phyloP scores from a whole-genome alignment of 2,329 filamentous ascomycete genomes.

The Trichoderma harzianum region DNA sequence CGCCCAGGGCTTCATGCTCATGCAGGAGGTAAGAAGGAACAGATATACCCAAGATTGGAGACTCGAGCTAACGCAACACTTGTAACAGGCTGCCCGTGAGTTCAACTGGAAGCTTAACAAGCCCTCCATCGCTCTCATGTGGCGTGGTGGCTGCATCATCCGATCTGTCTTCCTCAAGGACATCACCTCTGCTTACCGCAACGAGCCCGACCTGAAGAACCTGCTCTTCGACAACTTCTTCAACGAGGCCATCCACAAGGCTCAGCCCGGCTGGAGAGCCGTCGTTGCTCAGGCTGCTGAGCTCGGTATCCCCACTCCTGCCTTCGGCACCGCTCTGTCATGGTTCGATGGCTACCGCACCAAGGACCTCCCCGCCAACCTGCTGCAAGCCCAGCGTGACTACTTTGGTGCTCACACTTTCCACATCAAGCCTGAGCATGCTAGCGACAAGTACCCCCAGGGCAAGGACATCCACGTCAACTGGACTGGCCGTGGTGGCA shows the following conservation, averaged over 20 bases:
- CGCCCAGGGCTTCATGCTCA: conserved; percentile 99
- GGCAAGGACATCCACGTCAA: conserved; percentile 96
- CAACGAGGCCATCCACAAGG: conserved; percentile 97
- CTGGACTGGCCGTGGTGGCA: conserved; percentile 98
- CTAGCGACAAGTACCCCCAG: conserved; percentile 74
- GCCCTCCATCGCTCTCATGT: conserved; percentile 99
- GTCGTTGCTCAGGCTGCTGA: conserved; percentile 88
- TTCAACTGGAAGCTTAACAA: conserved; percentile 99
- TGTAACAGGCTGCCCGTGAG: conserved; percentile 77
- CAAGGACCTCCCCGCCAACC: conserved; percentile 94
- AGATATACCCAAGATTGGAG: not conserved
- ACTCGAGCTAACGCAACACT: not conserved
- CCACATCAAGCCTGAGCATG: conserved; percentile 77
- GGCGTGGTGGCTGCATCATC: conserved; percentile 99
- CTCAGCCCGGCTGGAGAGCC: conserved; percentile 88
- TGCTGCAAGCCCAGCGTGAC: conserved; percentile 97
- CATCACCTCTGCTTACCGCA: conserved; percentile 95
- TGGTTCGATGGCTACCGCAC: conserved; percentile 99
- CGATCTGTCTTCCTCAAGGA: conserved; percentile 99
- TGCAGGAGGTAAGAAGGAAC: conserved; percentile 71
- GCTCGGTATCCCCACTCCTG: conserved; percentile 92
- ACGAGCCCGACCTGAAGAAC: conserved; percentile 93
- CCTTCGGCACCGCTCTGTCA: conserved; percentile 93
- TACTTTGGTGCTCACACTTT: conserved; percentile 98
- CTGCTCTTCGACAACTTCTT: conserved; percentile 99